phyloP scores from a whole-genome alignment of 345 rosid genomes.

The Eucalyptus erythrocorys region DNA sequence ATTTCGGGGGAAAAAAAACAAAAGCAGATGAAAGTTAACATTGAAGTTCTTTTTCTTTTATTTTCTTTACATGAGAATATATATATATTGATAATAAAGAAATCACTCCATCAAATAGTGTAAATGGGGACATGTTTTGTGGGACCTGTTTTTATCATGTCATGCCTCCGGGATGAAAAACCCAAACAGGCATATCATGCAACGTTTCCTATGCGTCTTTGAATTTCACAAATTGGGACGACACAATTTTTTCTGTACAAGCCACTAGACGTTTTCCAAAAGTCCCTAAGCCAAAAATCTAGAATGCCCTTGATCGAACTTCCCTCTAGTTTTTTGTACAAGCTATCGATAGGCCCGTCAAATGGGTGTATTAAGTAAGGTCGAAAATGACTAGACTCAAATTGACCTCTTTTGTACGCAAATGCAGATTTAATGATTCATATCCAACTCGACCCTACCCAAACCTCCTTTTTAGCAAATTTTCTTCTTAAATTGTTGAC shows the following conservation, averaged over 20 bases:
- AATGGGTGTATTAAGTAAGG: fast-evolving
- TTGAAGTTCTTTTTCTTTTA: not conserved
- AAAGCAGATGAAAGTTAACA: not conserved
- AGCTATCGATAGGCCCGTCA: not conserved
- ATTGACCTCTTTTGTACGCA: no score
- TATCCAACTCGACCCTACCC: not conserved
- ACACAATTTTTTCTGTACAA: not conserved
- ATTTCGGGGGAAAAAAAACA: not conserved
- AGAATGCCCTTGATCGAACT: not conserved
- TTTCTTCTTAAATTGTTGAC: not conserved
- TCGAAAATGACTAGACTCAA: not conserved
- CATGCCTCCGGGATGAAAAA: not conserved
- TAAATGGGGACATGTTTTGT: not conserved
- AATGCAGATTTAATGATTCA: not conserved
- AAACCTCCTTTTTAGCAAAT: no score
- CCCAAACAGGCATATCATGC: not conserved
- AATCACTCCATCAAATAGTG: not conserved
- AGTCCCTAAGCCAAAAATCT: not conserved
- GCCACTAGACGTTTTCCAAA: not conserved
- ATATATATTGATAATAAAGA: not conserved
- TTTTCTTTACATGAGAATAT: no score
- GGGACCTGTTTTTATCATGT: not conserved
- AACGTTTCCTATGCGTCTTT: not conserved
- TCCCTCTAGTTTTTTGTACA: not conserved
- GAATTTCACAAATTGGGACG: not conserved